A percentile compares a stretch with the other conserved stretches of the same genome.
Evolutionary conservation across 169 alveolate species (phyloP).

Genomic region (Amoebophrya sp.): DNA sequence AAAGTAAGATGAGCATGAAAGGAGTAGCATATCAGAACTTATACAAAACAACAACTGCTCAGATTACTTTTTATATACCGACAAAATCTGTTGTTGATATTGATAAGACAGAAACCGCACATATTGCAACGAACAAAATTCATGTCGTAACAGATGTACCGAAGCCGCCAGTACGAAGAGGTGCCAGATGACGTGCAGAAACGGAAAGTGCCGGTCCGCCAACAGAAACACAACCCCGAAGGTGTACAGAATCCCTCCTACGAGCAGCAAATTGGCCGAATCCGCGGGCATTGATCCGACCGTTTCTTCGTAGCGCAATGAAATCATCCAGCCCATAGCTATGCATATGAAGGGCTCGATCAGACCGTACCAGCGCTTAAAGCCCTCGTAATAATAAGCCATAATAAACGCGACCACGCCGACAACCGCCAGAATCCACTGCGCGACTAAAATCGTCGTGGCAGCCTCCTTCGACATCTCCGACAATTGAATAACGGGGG

Average conservation of each 20-base stretch:
- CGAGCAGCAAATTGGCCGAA: neutral
- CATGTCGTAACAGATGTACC: neutral
- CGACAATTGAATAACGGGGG: neutral
- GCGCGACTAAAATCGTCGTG: neutral
- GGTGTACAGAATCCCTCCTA: neutral
- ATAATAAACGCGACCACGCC: neutral
- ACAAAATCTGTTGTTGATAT: too few species aligned
- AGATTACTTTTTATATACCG: too few species aligned
- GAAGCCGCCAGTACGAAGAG: constrained; percentile 21
- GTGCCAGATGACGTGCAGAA: constrained; percentile 1
- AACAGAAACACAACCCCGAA: neutral
- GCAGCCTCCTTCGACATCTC: neutral
- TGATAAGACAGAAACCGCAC: too few species aligned
- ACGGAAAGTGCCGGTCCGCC: neutral
- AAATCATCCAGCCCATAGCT: neutral
- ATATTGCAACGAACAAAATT: neutral
- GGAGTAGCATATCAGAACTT: too few species aligned
- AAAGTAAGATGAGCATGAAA: neutral
- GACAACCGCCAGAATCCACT: neutral
- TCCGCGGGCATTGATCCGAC: neutral
- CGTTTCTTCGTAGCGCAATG: neutral
- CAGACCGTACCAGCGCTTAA: neutral
- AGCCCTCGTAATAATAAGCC: neutral
- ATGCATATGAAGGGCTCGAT: neutral
- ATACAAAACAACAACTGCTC: too few species aligned